These are phyloP conservation scores for Gastrodia elata DNA, from an alignment of 106 monocot genomes.

Conservation along the genomic window DNA sequence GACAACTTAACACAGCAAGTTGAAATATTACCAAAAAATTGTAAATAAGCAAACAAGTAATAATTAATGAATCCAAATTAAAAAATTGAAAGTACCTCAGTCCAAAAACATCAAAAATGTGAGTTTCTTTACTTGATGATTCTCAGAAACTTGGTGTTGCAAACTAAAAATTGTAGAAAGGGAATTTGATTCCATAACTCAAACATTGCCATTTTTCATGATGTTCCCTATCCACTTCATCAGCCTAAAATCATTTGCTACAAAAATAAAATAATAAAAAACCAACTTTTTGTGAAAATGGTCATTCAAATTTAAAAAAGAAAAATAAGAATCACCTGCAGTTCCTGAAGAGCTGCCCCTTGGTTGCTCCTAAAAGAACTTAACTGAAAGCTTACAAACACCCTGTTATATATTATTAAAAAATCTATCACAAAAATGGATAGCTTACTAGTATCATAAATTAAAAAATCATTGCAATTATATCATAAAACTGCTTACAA, in stretches of 20 bases:
- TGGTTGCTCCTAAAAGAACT: constrained; percentile 14
- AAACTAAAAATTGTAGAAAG: neutral
- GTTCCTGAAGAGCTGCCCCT: constrained; percentile 7
- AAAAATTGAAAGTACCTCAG: neutral
- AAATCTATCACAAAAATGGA: no score
- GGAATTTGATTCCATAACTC: neutral
- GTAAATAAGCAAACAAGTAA: no score
- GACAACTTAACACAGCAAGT: no score
- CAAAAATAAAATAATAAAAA: neutral
- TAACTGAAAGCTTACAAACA: constrained; percentile 30
- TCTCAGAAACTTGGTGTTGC: neutral
- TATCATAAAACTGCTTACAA: no score
- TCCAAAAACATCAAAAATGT: neutral
- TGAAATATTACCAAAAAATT: no score
- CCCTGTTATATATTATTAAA: no score
- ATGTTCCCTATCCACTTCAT: neutral
- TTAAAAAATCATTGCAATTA: no score
- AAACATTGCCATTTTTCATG: neutral
- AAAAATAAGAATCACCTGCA: constrained; percentile 10
- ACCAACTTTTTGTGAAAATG: neutral
- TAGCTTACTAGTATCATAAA: no score
- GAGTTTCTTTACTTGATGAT: neutral
- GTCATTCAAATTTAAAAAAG: neutral
- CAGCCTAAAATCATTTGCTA: neutral
- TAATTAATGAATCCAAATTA: neutral